Percentiles rank a stretch among this genome's conserved stretches.
phyloP scores from a whole-genome alignment of 495 filamentous ascomycete genomes.

The Penicilliopsis zonata region DNA sequence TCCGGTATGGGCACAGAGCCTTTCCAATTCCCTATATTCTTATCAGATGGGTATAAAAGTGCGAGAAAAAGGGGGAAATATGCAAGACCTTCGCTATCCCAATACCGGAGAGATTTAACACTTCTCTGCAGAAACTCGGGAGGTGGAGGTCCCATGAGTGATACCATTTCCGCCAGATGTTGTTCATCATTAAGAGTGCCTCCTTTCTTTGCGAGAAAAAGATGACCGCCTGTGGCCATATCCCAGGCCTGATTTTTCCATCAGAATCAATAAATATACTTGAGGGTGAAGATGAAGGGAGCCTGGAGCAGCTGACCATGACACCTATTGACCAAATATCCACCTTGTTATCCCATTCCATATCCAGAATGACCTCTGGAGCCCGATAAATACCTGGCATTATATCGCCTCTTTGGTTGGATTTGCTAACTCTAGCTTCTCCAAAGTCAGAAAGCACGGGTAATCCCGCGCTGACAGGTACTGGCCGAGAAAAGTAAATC shows the following conservation, averaged over 20 bases:
- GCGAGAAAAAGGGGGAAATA: background rate
- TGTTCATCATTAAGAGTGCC: conserved; percentile 13
- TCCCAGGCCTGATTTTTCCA: background rate
- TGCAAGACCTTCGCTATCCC: conserved; percentile 16
- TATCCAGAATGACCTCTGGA: conserved; percentile 21
- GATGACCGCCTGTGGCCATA: conserved; percentile 4
- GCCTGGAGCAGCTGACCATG: too few relatives aligned
- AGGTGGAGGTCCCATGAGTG: conserved; percentile 20
- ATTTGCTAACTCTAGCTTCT: conserved; percentile 4
- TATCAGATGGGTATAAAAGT: background rate
- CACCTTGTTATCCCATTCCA: conserved; percentile 17
- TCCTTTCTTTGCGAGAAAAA: conserved; percentile 9
- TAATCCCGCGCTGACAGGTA: conserved; percentile 3
- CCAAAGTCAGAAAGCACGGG: conserved; percentile 12
- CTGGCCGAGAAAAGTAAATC: conserved; percentile 7
- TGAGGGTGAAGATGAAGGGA: too few relatives aligned
- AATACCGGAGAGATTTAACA: conserved; percentile 12
- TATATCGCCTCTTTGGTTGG: conserved; percentile 8
- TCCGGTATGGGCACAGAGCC: conserved; percentile 11
- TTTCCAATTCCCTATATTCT: conserved; percentile 13
- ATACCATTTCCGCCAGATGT: conserved; percentile 23
- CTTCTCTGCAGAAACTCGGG: conserved; percentile 15
- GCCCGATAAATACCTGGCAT: conserved; percentile 19
- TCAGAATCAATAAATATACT: background rate
- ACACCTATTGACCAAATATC: conserved; percentile 25